These are phyloP conservation scores for Collybia sordida DNA, from an alignment of 768 basidiomycete genomes.

Conservation along the genomic window DNA sequence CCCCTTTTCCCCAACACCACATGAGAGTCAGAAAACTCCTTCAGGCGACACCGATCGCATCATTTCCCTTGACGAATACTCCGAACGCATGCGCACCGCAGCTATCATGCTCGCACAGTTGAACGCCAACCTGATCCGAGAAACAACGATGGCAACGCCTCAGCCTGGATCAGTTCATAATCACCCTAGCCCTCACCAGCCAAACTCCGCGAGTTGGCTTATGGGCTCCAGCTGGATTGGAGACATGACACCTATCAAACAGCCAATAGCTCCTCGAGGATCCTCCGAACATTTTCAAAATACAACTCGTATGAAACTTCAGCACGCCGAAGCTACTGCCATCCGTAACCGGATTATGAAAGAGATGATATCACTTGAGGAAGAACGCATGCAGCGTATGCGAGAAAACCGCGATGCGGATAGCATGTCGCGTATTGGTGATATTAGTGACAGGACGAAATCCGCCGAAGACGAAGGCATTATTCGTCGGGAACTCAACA, in stretches of 20 bases:
- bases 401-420: constrained; percentile 66
- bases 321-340: constrained; percentile 79
- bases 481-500: constrained; percentile 89
- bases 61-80: constrained; percentile 94
- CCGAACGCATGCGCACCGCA: constrained; percentile 96
- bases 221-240: constrained; percentile 56
- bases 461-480: constrained; percentile 91
- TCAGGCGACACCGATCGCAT: constrained; percentile 23
- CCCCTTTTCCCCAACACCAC: constrained; percentile 10
- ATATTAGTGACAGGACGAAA: constrained; percentile 53
- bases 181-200: constrained; percentile 1
- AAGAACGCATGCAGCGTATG: constrained; percentile 96
- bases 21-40: constrained; percentile 11
- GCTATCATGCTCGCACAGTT: constrained; percentile 98
- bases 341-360: constrained; percentile 97
- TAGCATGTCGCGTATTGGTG: constrained; percentile 55
- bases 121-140: constrained; percentile 74
- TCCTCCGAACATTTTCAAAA: constrained; percentile 9
- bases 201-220: constrained; percentile 40
- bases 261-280: constrained; percentile 15
- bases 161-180: constrained; percentile 5
- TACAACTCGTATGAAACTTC: constrained; percentile 66
- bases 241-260: constrained; percentile 13
- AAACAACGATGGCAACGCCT: constrained; percentile 33
- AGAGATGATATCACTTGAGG: constrained; percentile 96